phyloP scores from a whole-genome alignment of 352 stramenopile species.

The Pythium monospermum region DNA sequence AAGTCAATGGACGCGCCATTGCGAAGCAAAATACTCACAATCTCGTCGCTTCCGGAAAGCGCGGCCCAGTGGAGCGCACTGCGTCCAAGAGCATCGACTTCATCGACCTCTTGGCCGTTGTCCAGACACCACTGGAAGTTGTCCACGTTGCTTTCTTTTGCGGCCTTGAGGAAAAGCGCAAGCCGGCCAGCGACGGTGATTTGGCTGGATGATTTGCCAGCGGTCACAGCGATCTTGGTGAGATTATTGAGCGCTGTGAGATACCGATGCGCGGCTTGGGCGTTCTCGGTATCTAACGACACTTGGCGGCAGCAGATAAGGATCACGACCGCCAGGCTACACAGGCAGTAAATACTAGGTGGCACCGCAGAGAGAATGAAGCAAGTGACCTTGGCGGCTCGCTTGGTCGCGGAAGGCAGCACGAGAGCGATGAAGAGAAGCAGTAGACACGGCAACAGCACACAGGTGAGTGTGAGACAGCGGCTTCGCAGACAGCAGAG shows the following conservation, averaged over 20 bases:
- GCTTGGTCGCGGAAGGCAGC: slow-evolving; percentile 23
- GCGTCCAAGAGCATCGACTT: slow-evolving; percentile 58
- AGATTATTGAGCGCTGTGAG: slow-evolving; percentile 30
- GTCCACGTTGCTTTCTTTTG: slow-evolving; percentile 34
- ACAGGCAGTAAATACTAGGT: slow-evolving; percentile 31
- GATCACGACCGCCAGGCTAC: slow-evolving; percentile 27
- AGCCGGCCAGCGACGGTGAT: slow-evolving; percentile 43
- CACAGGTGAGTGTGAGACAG: slow-evolving; percentile 47
- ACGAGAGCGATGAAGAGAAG: slow-evolving; percentile 51
- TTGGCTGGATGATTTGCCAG: slow-evolving; percentile 18
- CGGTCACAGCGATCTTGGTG: slow-evolving; percentile 54
- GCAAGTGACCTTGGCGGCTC: slow-evolving; percentile 25
- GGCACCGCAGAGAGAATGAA: slow-evolving; percentile 45
- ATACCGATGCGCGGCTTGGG: slow-evolving; percentile 53
- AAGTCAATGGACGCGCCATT: slow-evolving; percentile 67
- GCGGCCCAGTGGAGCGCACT: slow-evolving; percentile 66
- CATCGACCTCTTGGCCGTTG: slow-evolving; percentile 51
- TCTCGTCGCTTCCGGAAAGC: slow-evolving; percentile 50
- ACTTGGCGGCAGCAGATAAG: slow-evolving; percentile 57
- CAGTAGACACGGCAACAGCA: slow-evolving; percentile 43
- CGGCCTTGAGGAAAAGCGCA: slow-evolving; percentile 58
- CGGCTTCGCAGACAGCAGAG: slow-evolving; percentile 65
- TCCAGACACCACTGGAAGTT: slow-evolving; percentile 56
- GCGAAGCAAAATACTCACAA: slow-evolving; percentile 50
- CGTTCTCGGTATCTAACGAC: slow-evolving; percentile 45